phyloP scores from a whole-genome alignment of 371 early-diverging fungal genomes.

The Circinella minor region DNA sequence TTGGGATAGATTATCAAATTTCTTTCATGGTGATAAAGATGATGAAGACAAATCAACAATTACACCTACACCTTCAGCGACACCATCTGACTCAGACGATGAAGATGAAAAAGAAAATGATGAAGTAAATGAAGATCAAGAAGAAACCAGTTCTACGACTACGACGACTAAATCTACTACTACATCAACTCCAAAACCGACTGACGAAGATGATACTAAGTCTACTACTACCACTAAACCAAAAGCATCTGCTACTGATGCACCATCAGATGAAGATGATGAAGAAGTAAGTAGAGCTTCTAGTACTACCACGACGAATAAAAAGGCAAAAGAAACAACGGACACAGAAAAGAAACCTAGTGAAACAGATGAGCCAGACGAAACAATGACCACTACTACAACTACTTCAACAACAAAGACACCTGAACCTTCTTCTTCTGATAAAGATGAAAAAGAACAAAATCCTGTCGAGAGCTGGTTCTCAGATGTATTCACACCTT shows the following conservation, averaged over 20 bases:
- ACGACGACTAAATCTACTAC: conserved; percentile 5
- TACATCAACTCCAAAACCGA: background rate
- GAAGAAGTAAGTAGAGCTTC: background rate
- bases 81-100: background rate
- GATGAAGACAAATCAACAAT: conserved; percentile 2
- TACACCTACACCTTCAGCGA: background rate
- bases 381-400: background rate
- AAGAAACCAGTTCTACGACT: background rate
- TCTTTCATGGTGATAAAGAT: conserved; percentile 10
- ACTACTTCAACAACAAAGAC: background rate
- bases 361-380: background rate
- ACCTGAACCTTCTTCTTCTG: background rate
- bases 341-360: background rate
- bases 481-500: conserved; percentile 9
- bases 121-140: too few species aligned
- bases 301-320: conserved; percentile 1
- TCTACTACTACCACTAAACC: conserved; percentile 8
- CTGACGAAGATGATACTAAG: conserved; percentile 3
- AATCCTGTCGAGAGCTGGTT: conserved; percentile 16
- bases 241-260: conserved; percentile 5
- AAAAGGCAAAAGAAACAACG: background rate
- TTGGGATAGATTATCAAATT: conserved; percentile 16
- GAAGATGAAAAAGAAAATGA: too few species aligned
- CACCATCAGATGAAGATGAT: conserved; percentile 10
- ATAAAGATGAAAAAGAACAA: conserved; percentile 1